Evolutionary conservation across 352 stramenopile genomes (phyloP).

Genomic region (Globisporangium sylvaticum): DNA sequence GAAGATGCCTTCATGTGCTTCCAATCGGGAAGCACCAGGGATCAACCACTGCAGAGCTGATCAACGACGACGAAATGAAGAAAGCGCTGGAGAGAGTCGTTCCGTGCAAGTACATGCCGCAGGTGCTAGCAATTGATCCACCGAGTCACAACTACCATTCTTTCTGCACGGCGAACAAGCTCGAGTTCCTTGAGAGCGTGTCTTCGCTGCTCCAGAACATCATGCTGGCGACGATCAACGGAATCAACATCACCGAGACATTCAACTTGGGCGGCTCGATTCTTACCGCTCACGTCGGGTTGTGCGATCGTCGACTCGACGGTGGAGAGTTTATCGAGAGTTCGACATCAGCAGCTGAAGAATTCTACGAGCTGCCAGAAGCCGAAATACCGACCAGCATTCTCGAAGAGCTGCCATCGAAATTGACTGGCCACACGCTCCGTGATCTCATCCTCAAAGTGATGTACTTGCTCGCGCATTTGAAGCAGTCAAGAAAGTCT

Average conservation of each 20-base stretch:
- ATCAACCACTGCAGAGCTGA: slow-evolving; percentile 22
- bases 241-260: slow-evolving; percentile 25
- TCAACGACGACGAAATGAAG: slow-evolving; percentile 30
- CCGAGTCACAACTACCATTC: slow-evolving; percentile 32
- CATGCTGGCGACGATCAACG: slow-evolving; percentile 63
- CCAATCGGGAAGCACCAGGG: slow-evolving; percentile 19
- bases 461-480: slow-evolving; percentile 59
- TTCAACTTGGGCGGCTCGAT: slow-evolving; percentile 28
- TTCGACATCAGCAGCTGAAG: slow-evolving; percentile 18
- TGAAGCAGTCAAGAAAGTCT: slow-evolving; percentile 52
- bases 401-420: slow-evolving; percentile 54
- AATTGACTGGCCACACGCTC: slow-evolving; percentile 60
- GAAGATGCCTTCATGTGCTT: slow-evolving; percentile 53
- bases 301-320: slow-evolving; percentile 32
- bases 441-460: slow-evolving; percentile 64
- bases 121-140: slow-evolving; percentile 46
- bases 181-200: slow-evolving; percentile 56
- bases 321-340: slow-evolving; percentile 38
- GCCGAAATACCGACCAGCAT: slow-evolving; percentile 37
- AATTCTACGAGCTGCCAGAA: slow-evolving; percentile 21
- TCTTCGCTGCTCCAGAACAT: slow-evolving; percentile 55
- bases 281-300: slow-evolving; percentile 14
- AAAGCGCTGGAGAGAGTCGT: slow-evolving; percentile 34
- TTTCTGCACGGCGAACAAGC: slow-evolving; percentile 37
- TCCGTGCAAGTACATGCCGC: slow-evolving; percentile 41